phyloP scores from a whole-genome alignment of 495 filamentous ascomycete species.

The Penicillium roqueforti region DNA sequence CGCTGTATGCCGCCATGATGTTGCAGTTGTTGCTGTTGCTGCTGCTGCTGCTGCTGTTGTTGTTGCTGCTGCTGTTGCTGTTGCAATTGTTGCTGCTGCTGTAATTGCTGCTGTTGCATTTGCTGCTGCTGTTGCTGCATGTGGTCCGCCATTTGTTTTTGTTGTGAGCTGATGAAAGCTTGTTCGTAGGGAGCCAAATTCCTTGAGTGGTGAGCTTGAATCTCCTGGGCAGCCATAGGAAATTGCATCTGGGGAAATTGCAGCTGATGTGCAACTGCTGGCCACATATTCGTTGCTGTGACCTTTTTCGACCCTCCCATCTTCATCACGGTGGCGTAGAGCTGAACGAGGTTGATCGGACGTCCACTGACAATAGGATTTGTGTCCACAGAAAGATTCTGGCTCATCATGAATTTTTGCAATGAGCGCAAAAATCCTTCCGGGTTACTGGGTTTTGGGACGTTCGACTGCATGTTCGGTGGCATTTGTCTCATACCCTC shows the following conservation, averaged over 20 bases:
- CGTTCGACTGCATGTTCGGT: constrained; percentile 69
- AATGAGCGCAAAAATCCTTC: constrained; percentile 75
- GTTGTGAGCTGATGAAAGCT: constrained; percentile 58
- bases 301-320: constrained; percentile 76
- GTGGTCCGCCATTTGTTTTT: constrained; percentile 47
- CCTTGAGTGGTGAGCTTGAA: constrained; percentile 67
- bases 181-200: constrained; percentile 73
- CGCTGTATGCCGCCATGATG: constrained; percentile 35
- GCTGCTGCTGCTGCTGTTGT: neutral
- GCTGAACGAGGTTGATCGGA: constrained; percentile 62
- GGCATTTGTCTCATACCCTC: constrained; percentile 53
- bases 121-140: constrained; percentile 43
- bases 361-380: constrained; percentile 68
- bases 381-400: constrained; percentile 62
- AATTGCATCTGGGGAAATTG: constrained; percentile 63
- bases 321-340: constrained; percentile 72
- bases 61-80: constrained; percentile 5
- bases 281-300: constrained; percentile 64
- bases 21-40: constrained; percentile 46
- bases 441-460: constrained; percentile 53
- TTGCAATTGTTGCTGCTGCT: neutral
- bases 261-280: constrained; percentile 60
- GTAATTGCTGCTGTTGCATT: constrained; percentile 48
- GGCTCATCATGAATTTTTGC: constrained; percentile 63
- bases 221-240: constrained; percentile 59